These are phyloP conservation scores for Macrolepiota dolichaula DNA, from an alignment of 768 basidiomycete species.

Conservation along the genomic window DNA sequence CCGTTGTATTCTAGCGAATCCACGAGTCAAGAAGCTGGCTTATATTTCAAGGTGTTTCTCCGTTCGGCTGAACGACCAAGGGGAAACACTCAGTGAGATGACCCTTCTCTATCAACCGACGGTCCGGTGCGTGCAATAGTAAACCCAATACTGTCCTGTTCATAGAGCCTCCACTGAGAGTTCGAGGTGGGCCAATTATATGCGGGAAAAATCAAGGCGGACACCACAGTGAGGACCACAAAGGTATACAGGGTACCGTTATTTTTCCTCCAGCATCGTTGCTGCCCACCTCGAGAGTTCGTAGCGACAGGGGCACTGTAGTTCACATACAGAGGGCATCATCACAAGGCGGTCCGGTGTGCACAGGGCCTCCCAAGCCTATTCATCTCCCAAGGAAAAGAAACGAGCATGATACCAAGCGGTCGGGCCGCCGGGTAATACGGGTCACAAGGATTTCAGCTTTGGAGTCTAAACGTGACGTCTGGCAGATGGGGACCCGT, in stretches of 20 bases:
- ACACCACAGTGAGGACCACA: background rate
- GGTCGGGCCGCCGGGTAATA: background rate
- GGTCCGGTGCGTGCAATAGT: slow-evolving; percentile 5
- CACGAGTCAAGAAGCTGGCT: background rate
- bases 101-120: slow-evolving; percentile 3
- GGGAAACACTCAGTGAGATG: background rate
- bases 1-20: background rate
- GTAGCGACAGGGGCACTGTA: no score
- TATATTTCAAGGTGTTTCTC: background rate
- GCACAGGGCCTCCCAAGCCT: background rate
- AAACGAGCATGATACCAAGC: background rate
- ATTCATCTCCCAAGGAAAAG: background rate
- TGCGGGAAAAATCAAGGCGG: background rate
- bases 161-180: no score
- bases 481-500: background rate
- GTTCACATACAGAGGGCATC: background rate
- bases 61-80: background rate
- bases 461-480: background rate
- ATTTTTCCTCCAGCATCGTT: background rate
- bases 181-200: background rate
- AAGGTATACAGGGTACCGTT: background rate
- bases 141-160: no score
- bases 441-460: background rate
- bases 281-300: no score
- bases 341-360: background rate